These are phyloP conservation scores for Sphagnurus paluster DNA, from an alignment of 1,284 basidiomycete species.

Conservation along the genomic window DNA sequence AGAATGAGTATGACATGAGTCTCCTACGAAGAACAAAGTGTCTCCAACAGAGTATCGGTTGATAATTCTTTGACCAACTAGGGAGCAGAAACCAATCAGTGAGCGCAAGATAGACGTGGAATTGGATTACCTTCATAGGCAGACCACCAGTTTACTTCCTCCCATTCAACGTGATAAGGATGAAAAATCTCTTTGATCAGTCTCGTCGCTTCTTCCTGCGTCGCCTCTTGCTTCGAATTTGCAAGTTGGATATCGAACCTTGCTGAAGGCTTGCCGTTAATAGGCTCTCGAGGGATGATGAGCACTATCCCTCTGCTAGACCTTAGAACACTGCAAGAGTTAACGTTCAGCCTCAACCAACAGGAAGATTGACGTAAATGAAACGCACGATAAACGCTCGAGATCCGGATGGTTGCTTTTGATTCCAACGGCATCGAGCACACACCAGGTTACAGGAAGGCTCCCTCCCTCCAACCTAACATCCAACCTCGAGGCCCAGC, in stretches of 20 bases:
- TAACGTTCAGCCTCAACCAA: not conserved
- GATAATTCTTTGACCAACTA: constrained; percentile 17
- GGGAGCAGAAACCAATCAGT: not conserved
- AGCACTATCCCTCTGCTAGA: constrained; percentile 17
- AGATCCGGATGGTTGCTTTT: constrained; percentile 17
- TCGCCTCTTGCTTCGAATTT: constrained; percentile 16
- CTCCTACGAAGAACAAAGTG: constrained; percentile 15
- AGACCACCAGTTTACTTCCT: constrained; percentile 21
- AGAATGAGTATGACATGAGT: constrained; percentile 19
- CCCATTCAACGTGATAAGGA: constrained; percentile 16
- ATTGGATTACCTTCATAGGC: constrained; percentile 14
- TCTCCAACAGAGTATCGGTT: constrained; percentile 13
- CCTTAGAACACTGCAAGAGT: constrained; percentile 10
- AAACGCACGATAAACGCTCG: constrained; percentile 15
- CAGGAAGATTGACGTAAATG: not conserved
- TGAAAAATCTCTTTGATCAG: constrained; percentile 16
- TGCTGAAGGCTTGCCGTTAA: constrained; percentile 18
- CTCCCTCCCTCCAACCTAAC: constrained; percentile 15
- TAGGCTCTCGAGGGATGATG: constrained; percentile 18
- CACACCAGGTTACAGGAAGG: constrained; percentile 18
- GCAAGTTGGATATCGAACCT: constrained; percentile 19
- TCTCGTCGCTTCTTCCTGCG: constrained; percentile 10
- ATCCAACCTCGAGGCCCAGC: constrained; percentile 15
- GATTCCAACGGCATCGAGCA: constrained; percentile 16
- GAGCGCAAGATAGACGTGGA: not conserved